A percentile compares a stretch with the other conserved stretches of the same genome.
Conservation (phyloP, 306 rosid species). For the Malus orientalis region DNA sequence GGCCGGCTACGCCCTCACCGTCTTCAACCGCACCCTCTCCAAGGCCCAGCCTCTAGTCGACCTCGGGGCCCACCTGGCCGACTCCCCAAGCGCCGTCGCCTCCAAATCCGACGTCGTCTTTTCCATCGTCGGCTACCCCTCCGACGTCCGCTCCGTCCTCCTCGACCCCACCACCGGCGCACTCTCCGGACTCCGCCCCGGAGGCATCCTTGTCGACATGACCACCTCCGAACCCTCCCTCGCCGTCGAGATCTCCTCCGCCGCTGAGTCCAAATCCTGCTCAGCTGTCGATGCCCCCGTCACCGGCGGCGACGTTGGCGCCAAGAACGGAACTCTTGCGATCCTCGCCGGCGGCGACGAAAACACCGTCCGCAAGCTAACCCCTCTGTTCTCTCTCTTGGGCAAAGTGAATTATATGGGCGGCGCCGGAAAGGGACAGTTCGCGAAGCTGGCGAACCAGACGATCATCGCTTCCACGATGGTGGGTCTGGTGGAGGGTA, state of each 20-base stretch:
- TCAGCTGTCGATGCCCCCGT: slow-evolving; percentile 77
- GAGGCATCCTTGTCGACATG: slow-evolving; percentile 86
- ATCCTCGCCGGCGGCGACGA: slow-evolving; percentile 81
- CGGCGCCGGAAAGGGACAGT: slow-evolving; percentile 73
- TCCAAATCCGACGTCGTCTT: slow-evolving; percentile 74
- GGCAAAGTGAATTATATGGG: slow-evolving; percentile 94
- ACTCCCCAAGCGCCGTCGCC: slow-evolving; percentile 59
- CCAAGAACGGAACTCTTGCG: slow-evolving; percentile 57
- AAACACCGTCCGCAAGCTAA: slow-evolving; percentile 13
- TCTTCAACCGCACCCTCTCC: slow-evolving; percentile 86
- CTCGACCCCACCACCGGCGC: slow-evolving; percentile 64
- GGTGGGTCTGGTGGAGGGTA: slow-evolving; percentile 87
- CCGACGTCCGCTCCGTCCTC: slow-evolving; percentile 84
- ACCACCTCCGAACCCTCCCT: slow-evolving; percentile 94
- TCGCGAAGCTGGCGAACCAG: slow-evolving; percentile 86
- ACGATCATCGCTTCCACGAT: slow-evolving; percentile 61
- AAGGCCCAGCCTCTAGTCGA: slow-evolving; percentile 76
- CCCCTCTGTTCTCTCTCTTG: slow-evolving; percentile 37
- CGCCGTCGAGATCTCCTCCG: slow-evolving; percentile 52
- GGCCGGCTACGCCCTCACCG: slow-evolving; percentile 78
- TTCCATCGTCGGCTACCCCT: slow-evolving; percentile 87
- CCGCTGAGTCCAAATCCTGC: slow-evolving; percentile 45
- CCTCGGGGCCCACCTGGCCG: slow-evolving; percentile 60
- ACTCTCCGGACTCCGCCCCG: slow-evolving; percentile 71
- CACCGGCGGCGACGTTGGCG: slow-evolving; percentile 88